Conservation (phyloP, 352 stramenopile genomes). For the Pythium utonaiense region DNA sequence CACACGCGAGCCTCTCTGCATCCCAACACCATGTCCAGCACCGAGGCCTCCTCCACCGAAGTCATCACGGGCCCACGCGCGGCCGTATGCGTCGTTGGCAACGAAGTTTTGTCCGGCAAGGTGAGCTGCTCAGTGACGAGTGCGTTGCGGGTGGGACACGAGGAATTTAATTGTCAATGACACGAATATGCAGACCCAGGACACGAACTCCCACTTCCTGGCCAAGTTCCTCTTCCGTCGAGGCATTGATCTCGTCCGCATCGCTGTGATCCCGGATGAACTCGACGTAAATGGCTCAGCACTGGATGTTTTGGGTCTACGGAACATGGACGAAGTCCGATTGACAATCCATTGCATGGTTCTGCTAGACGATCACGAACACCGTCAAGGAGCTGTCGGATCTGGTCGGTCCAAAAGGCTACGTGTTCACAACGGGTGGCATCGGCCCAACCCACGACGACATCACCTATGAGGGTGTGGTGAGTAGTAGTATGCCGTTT, state of each 20-base stretch:
- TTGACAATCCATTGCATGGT: background rate
- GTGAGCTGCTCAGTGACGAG: constrained; percentile 1
- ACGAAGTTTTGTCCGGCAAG: constrained; percentile 45
- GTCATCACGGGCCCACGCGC: constrained; percentile 24
- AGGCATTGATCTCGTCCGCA: constrained; percentile 68
- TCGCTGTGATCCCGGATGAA: constrained; percentile 76
- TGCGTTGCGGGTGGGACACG: background rate
- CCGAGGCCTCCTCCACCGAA: background rate
- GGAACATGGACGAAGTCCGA: no score
- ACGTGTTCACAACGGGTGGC: constrained; percentile 82
- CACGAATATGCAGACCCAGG: constrained; percentile 32
- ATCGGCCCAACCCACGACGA: constrained; percentile 87
- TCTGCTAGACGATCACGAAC: constrained; percentile 51
- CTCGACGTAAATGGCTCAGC: constrained; percentile 60
- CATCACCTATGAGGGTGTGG: constrained; percentile 86
- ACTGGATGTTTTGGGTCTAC: no score
- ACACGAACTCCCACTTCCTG: constrained; percentile 48
- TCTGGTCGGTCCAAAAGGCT: constrained; percentile 66
- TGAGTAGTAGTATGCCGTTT: constrained; percentile 23
- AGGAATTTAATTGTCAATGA: background rate
- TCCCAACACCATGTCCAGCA: background rate
- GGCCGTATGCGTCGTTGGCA: constrained; percentile 37
- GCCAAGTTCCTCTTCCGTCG: constrained; percentile 76
- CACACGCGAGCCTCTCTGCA: background rate
- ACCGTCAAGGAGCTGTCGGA: constrained; percentile 75